Conservation (phyloP, 106 monocot genomes). For the Allium sativum region DNA sequence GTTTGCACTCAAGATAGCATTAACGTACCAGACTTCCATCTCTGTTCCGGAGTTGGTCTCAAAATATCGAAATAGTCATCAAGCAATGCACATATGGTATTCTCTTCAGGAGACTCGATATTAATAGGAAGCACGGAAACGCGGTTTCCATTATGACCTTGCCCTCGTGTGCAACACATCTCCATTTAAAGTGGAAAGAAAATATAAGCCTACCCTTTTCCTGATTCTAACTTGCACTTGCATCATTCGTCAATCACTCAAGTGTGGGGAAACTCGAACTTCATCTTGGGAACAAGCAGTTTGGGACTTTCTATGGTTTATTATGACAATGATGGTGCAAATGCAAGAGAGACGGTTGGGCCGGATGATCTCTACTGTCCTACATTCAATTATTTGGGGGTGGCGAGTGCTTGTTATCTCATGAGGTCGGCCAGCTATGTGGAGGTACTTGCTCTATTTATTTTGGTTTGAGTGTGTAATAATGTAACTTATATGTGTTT, state of each 20-base stretch:
- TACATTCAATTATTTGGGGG: constrained; percentile 72
- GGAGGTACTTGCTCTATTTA: constrained; percentile 81
- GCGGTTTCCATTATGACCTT: constrained; percentile 12
- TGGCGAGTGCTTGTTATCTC: constrained; percentile 78
- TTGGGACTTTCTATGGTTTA: constrained; percentile 79
- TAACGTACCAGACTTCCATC: constrained; percentile 70
- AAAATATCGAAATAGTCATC: constrained; percentile 44
- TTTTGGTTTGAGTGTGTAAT: not conserved
- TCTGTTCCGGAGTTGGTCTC: constrained; percentile 62
- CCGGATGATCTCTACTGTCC: constrained; percentile 64
- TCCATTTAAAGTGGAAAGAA: constrained; percentile 71
- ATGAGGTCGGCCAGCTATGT: constrained; percentile 81
- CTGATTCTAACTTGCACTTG: constrained; percentile 38
- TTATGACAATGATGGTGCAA: constrained; percentile 24
- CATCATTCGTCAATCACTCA: constrained; percentile 58
- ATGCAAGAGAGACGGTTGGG: constrained; percentile 46
- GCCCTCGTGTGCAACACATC: constrained; percentile 37
- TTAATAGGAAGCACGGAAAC: constrained; percentile 59
- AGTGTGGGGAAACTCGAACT: constrained; percentile 78
- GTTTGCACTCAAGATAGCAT: constrained; percentile 81
- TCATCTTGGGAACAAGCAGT: constrained; percentile 68
- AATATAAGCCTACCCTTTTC: constrained; percentile 41
- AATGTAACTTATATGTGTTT: not conserved
- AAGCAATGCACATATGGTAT: constrained; percentile 34
- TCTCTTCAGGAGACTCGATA: constrained; percentile 68